These are phyloP conservation scores for Prunus salicina DNA, from an alignment of 306 rosid genomes.

Conservation along the genomic window DNA sequence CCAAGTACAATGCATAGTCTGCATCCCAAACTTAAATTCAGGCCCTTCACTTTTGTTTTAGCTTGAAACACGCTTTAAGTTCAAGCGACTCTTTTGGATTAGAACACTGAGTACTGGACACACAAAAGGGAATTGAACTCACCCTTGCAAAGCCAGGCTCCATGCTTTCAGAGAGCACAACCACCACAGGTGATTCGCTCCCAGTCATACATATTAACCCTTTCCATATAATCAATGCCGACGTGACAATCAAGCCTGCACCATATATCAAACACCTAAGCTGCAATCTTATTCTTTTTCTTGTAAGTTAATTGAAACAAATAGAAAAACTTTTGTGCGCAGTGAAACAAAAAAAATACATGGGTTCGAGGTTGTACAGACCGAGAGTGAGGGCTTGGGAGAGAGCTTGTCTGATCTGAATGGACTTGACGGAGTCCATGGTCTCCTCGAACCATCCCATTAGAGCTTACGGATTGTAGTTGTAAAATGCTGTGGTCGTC, in stretches of 20 bases:
- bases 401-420: slow-evolving; percentile 47
- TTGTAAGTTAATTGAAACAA: not conserved
- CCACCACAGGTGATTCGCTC: slow-evolving; percentile 76
- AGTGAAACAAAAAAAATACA: not conserved
- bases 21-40: not conserved
- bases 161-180: slow-evolving; percentile 84
- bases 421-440: slow-evolving; percentile 51
- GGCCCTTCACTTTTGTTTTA: not conserved
- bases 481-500: not conserved
- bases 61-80: not conserved
- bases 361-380: slow-evolving; percentile 5
- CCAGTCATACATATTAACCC: slow-evolving; percentile 64
- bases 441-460: slow-evolving; percentile 62
- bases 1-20: not conserved
- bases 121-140: slow-evolving; percentile 7
- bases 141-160: slow-evolving; percentile 88
- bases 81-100: not conserved
- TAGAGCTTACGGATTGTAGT: not conserved
- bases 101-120: not conserved
- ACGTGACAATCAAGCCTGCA: slow-evolving; percentile 62
- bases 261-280: not conserved
- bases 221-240: slow-evolving; percentile 74
- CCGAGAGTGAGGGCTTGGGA: slow-evolving; percentile 57
- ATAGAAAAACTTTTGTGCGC: not conserved
- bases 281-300: not conserved